Percentiles rank a stretch among this genome's conserved stretches.
phyloP scores from a whole-genome alignment of 257 asterid genomes.

The Penstemon barbatus region DNA sequence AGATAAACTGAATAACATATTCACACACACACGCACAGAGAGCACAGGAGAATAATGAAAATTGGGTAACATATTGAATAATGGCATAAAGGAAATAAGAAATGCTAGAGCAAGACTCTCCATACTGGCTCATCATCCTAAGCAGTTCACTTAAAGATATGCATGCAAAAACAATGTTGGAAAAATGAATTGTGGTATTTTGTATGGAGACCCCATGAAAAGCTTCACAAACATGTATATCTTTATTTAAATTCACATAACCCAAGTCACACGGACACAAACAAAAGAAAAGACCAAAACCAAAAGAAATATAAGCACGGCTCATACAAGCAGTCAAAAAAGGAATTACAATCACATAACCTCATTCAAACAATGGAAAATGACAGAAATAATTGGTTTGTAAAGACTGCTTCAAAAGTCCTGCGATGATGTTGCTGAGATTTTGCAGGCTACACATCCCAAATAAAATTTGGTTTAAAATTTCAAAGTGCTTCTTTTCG shows the following conservation, averaged over 20 bases:
- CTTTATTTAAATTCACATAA: neutral
- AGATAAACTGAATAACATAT: neutral
- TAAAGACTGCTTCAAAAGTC: conserved; percentile 2
- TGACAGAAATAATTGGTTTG: conserved; percentile 3
- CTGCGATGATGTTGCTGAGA: neutral
- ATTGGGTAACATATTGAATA: neutral
- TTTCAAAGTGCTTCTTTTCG: neutral
- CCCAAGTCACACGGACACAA: conserved; percentile 15
- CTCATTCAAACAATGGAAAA: conserved; percentile 1
- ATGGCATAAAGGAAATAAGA: neutral
- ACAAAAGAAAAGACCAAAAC: conserved; percentile 11
- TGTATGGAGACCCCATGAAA: neutral
- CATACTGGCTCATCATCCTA: neutral
- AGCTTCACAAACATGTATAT: conserved; percentile 4
- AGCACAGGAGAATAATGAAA: neutral
- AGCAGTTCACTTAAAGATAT: neutral
- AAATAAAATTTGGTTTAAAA: no score
- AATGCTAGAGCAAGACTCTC: conserved; percentile 13
- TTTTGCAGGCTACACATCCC: neutral
- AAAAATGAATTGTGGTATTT: neutral
- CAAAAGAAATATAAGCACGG: conserved; percentile 6
- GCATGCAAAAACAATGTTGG: conserved; percentile 6
- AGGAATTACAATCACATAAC: conserved; percentile 18
- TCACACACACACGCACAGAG: neutral
- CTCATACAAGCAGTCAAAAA: conserved; percentile 14